phyloP scores from a whole-genome alignment of 257 asterid genomes.

The Catharanthus roseus region DNA sequence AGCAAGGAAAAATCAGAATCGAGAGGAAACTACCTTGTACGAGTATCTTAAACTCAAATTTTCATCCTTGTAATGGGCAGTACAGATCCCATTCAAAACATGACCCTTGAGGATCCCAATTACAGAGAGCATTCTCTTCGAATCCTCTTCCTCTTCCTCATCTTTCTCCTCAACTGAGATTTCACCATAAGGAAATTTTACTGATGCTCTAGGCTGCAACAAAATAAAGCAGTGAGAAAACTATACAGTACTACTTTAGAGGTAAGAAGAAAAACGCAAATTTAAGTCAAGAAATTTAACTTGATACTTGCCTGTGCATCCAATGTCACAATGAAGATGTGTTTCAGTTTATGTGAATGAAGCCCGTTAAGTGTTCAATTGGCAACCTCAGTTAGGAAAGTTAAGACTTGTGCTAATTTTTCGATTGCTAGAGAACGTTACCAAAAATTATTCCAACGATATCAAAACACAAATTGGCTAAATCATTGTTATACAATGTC shows the following conservation, averaged over 20 bases:
- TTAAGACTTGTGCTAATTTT: background rate
- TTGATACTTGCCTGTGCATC: background rate
- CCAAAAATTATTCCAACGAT: background rate
- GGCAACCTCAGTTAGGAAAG: background rate
- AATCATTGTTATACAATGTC: background rate
- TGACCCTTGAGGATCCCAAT: conserved; percentile 56
- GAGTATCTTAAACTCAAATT: conserved; percentile 59
- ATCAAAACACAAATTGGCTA: background rate
- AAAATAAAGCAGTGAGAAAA: conserved; percentile 5
- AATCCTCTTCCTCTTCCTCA: conserved; percentile 63
- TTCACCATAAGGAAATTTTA: conserved; percentile 82
- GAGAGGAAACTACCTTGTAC: conserved; percentile 55
- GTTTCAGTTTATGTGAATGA: background rate
- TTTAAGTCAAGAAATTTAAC: background rate
- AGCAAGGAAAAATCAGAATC: conserved; percentile 6
- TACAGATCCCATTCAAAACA: conserved; percentile 59
- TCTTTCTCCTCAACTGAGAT: conserved; percentile 67
- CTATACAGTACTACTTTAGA: background rate
- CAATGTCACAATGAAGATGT: background rate
- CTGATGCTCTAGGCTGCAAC: conserved; percentile 76
- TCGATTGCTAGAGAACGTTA: too few species aligned
- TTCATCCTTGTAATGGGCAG: conserved; percentile 73
- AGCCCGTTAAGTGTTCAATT: background rate
- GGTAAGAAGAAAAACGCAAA: background rate
- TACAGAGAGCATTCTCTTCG: conserved; percentile 45